Evolutionary conservation across 305 asterid species (phyloP), one percentile per base, ranked within the genome.

Genomic region (Fraxinus albicans): DNA sequence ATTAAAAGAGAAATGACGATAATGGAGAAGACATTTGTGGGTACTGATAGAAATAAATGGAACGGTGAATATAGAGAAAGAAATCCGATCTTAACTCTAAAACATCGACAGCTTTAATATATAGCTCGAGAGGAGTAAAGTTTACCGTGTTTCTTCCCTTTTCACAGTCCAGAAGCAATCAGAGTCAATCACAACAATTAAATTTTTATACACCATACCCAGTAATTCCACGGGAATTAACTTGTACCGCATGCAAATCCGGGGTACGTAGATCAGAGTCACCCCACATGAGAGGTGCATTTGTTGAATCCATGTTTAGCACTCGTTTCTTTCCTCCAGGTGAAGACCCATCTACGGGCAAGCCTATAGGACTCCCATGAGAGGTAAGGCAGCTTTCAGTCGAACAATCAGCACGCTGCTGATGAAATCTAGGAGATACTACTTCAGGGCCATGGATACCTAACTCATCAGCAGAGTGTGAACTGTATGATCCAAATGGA

Each of bases 301-400:
- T 86, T 29, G 90, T 82, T 12, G 93, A 83, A 77, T 89, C 97
- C 87, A 87, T 83, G 33, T 84, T 89, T 4, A 82, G 85, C 78
- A 86, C 79, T 7, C 89, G 83, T 80, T 88, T 89, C 88, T 85
- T 89, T n/a, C 89, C 91, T 40, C 92, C 91, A 3, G 93, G 86
- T 17, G 93, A 84, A 36, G 91, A 89, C 74, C 92, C 89, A 77
- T 89, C 93, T 82, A 77, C 76, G 53, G 80, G 82, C 65, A 85
- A 58, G 47, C 86, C 84, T n/a, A 84, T 84, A 6, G 87, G 84
- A 44, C 86, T 81, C 77, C 76, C 90, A 77, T 83, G 97, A 15
- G 98, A 90, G 35, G 98, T 94, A 79, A 94, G 92, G 90, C 98
- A 93, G 89, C 98, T 94, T 79, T 94, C 97, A 0, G 98, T 91